Evolutionary conservation across 768 basidiomycete species (phyloP).

Genomic region (Boletus subparvulus): DNA sequence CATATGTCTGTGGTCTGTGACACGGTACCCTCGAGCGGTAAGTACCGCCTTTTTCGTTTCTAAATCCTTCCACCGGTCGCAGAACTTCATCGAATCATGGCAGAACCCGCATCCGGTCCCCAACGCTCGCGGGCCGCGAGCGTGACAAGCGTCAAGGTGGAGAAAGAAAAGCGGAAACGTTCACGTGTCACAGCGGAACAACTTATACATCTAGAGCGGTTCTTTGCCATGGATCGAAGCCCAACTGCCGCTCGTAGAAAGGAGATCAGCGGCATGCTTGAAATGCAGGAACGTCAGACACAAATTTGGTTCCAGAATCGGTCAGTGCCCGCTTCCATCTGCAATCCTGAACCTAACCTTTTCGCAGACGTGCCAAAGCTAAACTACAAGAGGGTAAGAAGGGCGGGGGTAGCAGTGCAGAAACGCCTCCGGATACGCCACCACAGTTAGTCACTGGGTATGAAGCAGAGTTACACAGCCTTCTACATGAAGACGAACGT

Average conservation of each 20-base stretch:
- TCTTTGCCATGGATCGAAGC: conserved; percentile 66
- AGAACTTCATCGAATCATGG: conserved; percentile 20
- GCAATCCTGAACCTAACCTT: not conserved
- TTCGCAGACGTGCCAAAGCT: conserved; percentile 72
- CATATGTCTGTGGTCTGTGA: conserved; percentile 29
- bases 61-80: conserved; percentile 26
- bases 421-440: conserved; percentile 47
- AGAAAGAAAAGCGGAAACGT: conserved; percentile 66
- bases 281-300: conserved; percentile 85
- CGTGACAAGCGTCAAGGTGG: conserved; percentile 26
- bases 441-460: conserved; percentile 52
- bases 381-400: conserved; percentile 67
- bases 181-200: conserved; percentile 80
- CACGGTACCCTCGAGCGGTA: conserved; percentile 17
- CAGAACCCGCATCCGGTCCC: conserved; percentile 37
- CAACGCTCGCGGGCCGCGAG: conserved; percentile 37
- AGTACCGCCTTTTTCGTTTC: conserved; percentile 28
- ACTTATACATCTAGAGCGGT: conserved; percentile 69
- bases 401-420: conserved; percentile 33
- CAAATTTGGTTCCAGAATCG: conserved; percentile 92
- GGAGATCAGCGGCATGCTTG: conserved; percentile 71
- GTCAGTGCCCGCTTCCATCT: conserved; percentile 25
- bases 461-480: conserved; percentile 57
- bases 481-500: conserved; percentile 81
- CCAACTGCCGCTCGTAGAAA: conserved; percentile 69